These are phyloP conservation scores for Pezicula rhizophila DNA, from an alignment of 2,329 filamentous ascomycete species.

Conservation along the genomic window DNA sequence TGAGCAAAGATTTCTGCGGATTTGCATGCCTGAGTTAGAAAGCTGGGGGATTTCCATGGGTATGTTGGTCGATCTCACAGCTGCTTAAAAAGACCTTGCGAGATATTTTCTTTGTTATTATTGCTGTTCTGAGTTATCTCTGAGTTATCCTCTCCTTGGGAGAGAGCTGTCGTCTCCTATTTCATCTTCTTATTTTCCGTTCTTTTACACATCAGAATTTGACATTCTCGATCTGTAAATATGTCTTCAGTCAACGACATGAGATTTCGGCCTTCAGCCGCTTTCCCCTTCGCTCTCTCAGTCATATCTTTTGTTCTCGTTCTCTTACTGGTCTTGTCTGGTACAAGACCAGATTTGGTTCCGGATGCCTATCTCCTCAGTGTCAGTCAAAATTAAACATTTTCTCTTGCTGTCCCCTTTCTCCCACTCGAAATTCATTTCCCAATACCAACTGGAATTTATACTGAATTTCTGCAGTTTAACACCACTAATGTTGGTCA, in stretches of 20 bases:
- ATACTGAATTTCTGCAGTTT: conserved; percentile 2
- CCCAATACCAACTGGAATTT: neutral
- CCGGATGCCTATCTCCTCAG: conserved; percentile 5
- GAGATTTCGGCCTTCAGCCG: conserved; percentile 5
- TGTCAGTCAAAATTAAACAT: conserved; percentile 1
- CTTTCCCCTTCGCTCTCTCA: conserved; percentile 5
- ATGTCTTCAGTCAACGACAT: conserved; percentile 2
- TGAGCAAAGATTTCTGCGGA: neutral
- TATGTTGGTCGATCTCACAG: neutral
- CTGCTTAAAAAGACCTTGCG: neutral
- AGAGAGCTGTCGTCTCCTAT: neutral
- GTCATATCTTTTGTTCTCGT: conserved; percentile 4
- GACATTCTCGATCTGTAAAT: neutral
- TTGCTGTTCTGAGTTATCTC: neutral
- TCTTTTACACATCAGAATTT: neutral
- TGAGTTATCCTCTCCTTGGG: neutral
- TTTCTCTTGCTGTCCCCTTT: neutral
- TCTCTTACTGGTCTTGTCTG: conserved; percentile 5
- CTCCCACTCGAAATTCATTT: no score
- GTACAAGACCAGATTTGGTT: conserved; percentile 5
- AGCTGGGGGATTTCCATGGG: neutral
- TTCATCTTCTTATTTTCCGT: neutral
- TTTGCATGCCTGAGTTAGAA: no score
- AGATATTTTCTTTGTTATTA: neutral
- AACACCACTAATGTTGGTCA: conserved; percentile 5